These are phyloP conservation scores for Barnettozyma californica DNA, from an alignment of 805 yeast genomes.

Conservation along the genomic window DNA sequence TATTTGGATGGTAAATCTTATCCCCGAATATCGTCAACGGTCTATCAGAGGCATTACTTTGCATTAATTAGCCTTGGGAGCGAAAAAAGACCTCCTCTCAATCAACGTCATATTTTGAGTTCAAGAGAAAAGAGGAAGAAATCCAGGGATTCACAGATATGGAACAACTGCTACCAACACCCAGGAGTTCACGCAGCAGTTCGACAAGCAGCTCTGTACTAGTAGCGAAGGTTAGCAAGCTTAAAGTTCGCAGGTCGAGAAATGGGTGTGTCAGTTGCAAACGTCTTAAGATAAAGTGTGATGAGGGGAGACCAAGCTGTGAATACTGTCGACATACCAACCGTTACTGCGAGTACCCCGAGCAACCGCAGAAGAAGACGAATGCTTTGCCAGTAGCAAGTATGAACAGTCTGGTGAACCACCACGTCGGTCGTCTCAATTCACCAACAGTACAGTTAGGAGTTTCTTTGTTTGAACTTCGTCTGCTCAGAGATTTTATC, in stretches of 20 bases:
- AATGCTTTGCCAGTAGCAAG: background rate
- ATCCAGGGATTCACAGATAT: no score
- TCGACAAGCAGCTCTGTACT: background rate
- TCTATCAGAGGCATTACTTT: no score
- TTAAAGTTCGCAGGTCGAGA: constrained; percentile 49
- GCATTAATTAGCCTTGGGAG: no score
- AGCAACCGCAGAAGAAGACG: background rate
- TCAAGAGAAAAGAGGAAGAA: no score
- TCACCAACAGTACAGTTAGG: constrained; percentile 16
- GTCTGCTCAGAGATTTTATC: constrained; percentile 17
- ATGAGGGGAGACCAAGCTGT: constrained; percentile 76
- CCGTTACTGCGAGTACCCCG: constrained; percentile 63
- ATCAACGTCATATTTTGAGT: no score
- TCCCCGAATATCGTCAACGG: no score
- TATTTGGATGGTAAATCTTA: no score
- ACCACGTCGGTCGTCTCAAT: constrained; percentile 9
- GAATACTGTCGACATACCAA: constrained; percentile 73
- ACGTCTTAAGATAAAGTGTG: constrained; percentile 84
- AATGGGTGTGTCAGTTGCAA: constrained; percentile 89
- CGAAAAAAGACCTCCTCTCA: no score
- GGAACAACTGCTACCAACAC: background rate
- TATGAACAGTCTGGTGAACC: background rate
- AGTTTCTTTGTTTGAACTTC: constrained; percentile 17
- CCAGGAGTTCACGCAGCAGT: background rate
- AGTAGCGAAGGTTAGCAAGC: background rate